Base-by-base conservation (phyloP, 2,329 filamentous ascomycete species). In the Elsinoe necatrix region DNA sequence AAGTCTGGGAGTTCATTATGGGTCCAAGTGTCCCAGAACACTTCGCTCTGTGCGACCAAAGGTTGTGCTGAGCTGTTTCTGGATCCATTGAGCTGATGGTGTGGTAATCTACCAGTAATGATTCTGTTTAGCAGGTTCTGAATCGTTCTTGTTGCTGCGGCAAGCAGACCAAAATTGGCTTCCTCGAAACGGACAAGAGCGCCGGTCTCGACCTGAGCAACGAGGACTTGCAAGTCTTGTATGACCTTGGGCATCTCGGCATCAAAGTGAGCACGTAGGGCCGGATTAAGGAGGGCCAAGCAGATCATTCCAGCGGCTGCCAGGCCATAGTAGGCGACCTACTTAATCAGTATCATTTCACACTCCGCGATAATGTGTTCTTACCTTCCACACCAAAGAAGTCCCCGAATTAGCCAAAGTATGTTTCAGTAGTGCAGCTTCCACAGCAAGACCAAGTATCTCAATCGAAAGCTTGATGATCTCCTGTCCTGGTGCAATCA, bases 311-410 rank as follows among this genome's bases (percentile, higher is more conserved):
- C 69, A 7, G 68, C 68, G 3, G 69, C 68, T n/a, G 69, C 63
- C 1, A 71, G 59, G 7, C 68, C 68, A 52, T 69, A 71, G 42
- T 66, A 65, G 4, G 61, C 63, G n/a, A 70, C 62, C 68, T 70
- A 29, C 12, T 21, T 8, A 25, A 20, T 45, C 18, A 45, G 20
- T 12, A 9, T 2, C 5, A 45, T 1, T 25, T n/a, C n/a, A n/a
- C n/a, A n/a, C n/a, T n/a, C n/a, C n/a, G n/a, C n/a, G n/a, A 45
- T n/a, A 2, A 2, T 25, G 21, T 4, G 21, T 9, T 68, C 67
- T 58, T 57, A 65, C 67, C 62, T 68, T 69, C 67, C 68, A 70
- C 0, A 66, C 61, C 21, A 69, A 60, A 3, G 62, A 60, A 3
- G 65, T 70, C 7, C 69, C 68, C 1, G 68, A 70, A 34, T 71